A percentile compares a stretch with the other conserved stretches of the same genome.
Conservation (phyloP, 805 yeast species). For the Saturnispora halmiae region DNA sequence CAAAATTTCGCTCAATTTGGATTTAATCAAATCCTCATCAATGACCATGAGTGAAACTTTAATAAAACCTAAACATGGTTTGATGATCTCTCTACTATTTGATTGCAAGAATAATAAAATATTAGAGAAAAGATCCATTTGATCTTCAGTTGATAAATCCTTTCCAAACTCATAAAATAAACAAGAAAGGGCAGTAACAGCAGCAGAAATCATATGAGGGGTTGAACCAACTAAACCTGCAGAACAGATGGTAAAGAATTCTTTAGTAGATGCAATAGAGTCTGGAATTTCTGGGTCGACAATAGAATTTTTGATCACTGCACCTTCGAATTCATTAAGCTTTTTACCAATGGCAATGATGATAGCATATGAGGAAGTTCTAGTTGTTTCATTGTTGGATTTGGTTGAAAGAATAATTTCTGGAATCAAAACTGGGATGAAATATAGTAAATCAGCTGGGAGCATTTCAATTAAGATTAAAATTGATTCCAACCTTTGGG, state of each 20-base stretch:
- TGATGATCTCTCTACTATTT: slow-evolving; percentile 86
- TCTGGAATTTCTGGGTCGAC: slow-evolving; percentile 56
- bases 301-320: slow-evolving; percentile 52
- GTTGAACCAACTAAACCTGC: slow-evolving; percentile 94
- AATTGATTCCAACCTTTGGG: slow-evolving; percentile 68
- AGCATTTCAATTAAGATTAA: slow-evolving; percentile 48
- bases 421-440: slow-evolving; percentile 74
- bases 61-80: slow-evolving; percentile 88
- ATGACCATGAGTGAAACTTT: slow-evolving; percentile 79
- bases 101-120: slow-evolving; percentile 86
- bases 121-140: slow-evolving; percentile 73
- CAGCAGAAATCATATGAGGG: slow-evolving; percentile 96
- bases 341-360: slow-evolving; percentile 72
- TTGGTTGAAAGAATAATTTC: slow-evolving; percentile 88
- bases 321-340: slow-evolving; percentile 53
- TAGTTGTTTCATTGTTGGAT: slow-evolving; percentile 85
- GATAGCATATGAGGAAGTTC: slow-evolving; percentile 69
- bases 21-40: slow-evolving; percentile 66
- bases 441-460: slow-evolving; percentile 57
- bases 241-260: slow-evolving; percentile 84
- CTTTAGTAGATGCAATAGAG: slow-evolving; percentile 60
- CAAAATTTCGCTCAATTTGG: slow-evolving; percentile 57
- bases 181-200: slow-evolving; percentile 83
- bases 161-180: slow-evolving; percentile 78
- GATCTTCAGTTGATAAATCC: slow-evolving; percentile 46